Evolutionary conservation across 306 rosid species (phyloP), one percentile per base, ranked within the genome.

Genomic region (Acacia melanoxylon): DNA sequence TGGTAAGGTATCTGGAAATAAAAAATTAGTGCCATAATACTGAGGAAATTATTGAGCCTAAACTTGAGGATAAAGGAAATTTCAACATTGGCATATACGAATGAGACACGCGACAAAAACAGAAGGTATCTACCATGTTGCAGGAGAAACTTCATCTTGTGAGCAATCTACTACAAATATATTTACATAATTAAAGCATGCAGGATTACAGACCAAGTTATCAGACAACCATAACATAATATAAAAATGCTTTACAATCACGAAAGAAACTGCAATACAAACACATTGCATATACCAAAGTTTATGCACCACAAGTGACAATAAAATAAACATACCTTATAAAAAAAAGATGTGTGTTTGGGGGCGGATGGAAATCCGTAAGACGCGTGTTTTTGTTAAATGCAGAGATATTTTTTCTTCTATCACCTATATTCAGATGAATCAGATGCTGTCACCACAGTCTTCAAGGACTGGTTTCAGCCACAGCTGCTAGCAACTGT

Each of bases 91-190:
- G 44, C 16, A 8, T 25, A 31, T 51, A 71, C 12, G 46, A 45
- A 48, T 12, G 67, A 9, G 63, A 65, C 62, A 48, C 44, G 74
- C 31, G 33, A 41, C 22, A 67, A 73, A 76, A 75, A 78, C 65
- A 81, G 54, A 73, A 56, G 48, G 40, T 49, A 63, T 27, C 52
- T 40, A 27, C 45, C 6, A 2, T 20, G 45, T 40, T 45, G 41
- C 63, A 75, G 67, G 77, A 75, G 80, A 76, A 78, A 9, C 22
- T 22, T 16, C 58, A 62, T 40, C 33, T 46, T 71, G 49, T 65
- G 11, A 62, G 56, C 33, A 76, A 70, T 54, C 42, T 68, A 70
- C 16, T 20, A 14, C 66, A 35, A 51, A 41, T n/a, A 72, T 49
- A 65, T 56, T 24, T 25, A 52, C 68, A 16, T 24, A 71, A 29